Evolutionary conservation across 1,284 basidiomycete genomes (phyloP).

Genomic region (Amylostereum chailletii): DNA sequence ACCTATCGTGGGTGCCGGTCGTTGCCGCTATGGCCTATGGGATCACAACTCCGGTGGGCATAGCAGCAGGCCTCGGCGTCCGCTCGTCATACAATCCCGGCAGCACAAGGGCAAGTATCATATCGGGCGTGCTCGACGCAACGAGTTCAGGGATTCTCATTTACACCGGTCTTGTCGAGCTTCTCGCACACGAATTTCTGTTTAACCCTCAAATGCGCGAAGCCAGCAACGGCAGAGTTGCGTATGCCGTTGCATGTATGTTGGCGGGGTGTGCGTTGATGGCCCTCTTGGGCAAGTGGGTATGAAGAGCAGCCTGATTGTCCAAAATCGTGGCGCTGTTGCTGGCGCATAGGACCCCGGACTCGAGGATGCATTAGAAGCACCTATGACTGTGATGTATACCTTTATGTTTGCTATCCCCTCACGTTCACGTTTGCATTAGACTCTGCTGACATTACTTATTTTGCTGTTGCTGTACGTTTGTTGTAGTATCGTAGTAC

Average conservation of each 20-base stretch:
- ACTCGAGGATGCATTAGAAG: no score
- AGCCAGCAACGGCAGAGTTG: slow-evolving; percentile 51
- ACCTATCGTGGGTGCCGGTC: slow-evolving; percentile 56
- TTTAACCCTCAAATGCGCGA: slow-evolving; percentile 81
- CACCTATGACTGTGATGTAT: no score
- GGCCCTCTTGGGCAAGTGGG: slow-evolving; percentile 83
- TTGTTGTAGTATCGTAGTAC: no score
- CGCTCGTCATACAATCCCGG: slow-evolving; percentile 76
- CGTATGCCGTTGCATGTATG: slow-evolving; percentile 71
- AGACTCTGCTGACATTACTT: no score
- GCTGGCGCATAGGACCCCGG: no score
- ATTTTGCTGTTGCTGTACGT: no score
- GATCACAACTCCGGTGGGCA: slow-evolving; percentile 75
- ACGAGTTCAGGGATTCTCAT: slow-evolving; percentile 84
- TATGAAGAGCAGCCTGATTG: slow-evolving; percentile 27
- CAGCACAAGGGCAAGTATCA: slow-evolving; percentile 66
- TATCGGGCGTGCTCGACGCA: slow-evolving; percentile 80
- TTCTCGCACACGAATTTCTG: slow-evolving; percentile 89
- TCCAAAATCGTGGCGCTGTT: no score
- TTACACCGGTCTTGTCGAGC: slow-evolving; percentile 89
- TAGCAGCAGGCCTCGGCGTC: slow-evolving; percentile 82
- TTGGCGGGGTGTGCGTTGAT: slow-evolving; percentile 71
- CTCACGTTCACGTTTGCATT: no score
- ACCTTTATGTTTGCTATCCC: no score
- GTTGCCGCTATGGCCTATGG: slow-evolving; percentile 65